Conservation (phyloP, 805 yeast species). For the Pichia membranifaciens region DNA sequence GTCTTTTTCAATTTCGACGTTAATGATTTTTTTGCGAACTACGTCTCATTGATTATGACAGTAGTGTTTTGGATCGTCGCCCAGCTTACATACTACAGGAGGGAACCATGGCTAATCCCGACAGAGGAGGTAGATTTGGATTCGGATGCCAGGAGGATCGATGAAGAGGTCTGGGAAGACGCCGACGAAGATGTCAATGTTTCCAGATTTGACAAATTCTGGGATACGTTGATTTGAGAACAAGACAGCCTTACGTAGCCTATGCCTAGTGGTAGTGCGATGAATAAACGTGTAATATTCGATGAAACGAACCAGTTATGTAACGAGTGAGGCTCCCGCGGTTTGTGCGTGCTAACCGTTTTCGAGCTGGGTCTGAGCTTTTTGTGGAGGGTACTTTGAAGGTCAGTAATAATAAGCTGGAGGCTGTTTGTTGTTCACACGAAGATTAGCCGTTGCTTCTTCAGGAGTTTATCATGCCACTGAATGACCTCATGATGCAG, state of each 20-base stretch:
- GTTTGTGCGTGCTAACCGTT: too few species aligned
- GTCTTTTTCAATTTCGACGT: constrained; percentile 54
- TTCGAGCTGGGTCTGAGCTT: too few species aligned
- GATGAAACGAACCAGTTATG: too few species aligned
- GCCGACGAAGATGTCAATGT: constrained; percentile 16
- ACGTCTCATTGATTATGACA: constrained; percentile 62
- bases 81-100: constrained; percentile 46
- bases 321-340: too few species aligned
- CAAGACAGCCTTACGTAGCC: background rate
- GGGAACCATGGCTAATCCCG: constrained; percentile 40
- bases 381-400: too few species aligned
- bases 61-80: constrained; percentile 45
- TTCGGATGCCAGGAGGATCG: constrained; percentile 17
- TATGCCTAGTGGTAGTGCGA: background rate
- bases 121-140: constrained; percentile 53
- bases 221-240: constrained; percentile 11
- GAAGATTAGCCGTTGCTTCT: too few species aligned
- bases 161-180: constrained; percentile 52
- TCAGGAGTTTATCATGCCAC: too few species aligned
- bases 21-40: constrained; percentile 59
- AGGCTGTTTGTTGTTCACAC: too few species aligned
- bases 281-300: background rate
- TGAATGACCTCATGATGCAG: background rate
- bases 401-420: too few species aligned
- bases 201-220: constrained; percentile 11